Percentiles rank a stretch among this genome's conserved stretches.
These are phyloP conservation scores for Malus orientalis DNA, from an alignment of 306 rosid genomes.

Conservation along the genomic window DNA sequence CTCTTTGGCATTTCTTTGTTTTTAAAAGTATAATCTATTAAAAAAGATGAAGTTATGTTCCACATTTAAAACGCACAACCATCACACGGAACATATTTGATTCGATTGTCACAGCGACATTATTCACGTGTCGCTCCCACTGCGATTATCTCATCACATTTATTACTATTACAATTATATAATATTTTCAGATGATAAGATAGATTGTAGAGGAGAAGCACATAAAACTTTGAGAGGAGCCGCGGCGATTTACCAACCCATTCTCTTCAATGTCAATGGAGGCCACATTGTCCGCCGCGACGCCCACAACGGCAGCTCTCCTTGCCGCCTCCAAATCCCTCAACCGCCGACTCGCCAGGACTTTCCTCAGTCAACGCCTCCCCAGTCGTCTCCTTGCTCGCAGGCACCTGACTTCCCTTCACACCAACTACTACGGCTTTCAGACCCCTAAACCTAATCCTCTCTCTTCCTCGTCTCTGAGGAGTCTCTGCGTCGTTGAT, in stretches of 20 bases:
- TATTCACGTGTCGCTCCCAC: neutral
- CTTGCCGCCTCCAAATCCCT: slow-evolving; percentile 40
- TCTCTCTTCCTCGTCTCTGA: slow-evolving; percentile 18
- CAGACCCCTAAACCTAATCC: slow-evolving; percentile 2
- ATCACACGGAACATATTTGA: neutral
- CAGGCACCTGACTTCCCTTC: slow-evolving; percentile 24
- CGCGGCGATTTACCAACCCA: neutral
- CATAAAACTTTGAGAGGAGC: neutral
- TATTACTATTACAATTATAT: no score
- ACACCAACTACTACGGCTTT: slow-evolving; percentile 7
- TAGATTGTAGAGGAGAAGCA: neutral
- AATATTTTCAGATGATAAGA: neutral
- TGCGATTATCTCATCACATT: no score
- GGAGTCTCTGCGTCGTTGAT: slow-evolving; percentile 15
- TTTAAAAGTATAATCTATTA: no score
- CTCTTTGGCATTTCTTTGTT: no score
- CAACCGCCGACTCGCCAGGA: slow-evolving; percentile 30
- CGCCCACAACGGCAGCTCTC: slow-evolving; percentile 36
- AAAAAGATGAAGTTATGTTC: no score
- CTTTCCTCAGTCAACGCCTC: slow-evolving; percentile 17
- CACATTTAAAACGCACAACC: neutral
- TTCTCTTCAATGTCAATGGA: slow-evolving; percentile 39
- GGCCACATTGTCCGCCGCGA: slow-evolving; percentile 31
- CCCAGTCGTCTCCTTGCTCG: slow-evolving; percentile 27
- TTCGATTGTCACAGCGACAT: neutral